These are phyloP conservation scores for Aspergillus awamori DNA, from an alignment of 2,329 filamentous ascomycete genomes.

Conservation along the genomic window DNA sequence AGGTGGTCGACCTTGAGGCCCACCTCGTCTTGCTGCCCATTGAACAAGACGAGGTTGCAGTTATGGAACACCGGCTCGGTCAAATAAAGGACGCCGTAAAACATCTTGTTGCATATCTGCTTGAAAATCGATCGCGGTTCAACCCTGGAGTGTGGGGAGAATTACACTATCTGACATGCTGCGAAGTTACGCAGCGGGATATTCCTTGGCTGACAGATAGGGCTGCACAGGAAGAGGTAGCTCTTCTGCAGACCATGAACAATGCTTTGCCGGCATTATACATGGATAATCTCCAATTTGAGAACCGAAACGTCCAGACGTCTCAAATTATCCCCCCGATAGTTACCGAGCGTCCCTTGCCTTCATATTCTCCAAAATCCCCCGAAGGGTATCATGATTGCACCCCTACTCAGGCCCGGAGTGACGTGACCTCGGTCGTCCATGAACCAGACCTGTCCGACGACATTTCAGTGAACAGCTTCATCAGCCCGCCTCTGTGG, in stretches of 20 bases:
- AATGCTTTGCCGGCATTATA: neutral
- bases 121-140: conserved; percentile 42
- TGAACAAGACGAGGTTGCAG: conserved; percentile 28
- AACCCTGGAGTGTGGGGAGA: conserved; percentile 35
- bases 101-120: conserved; percentile 35
- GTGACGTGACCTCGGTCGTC: too few relatives aligned
- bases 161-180: conserved; percentile 51
- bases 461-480: too few relatives aligned
- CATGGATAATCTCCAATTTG: neutral
- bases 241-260: neutral
- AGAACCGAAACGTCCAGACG: too few relatives aligned
- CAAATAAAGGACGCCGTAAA: conserved; percentile 41
- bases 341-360: too few relatives aligned
- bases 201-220: conserved; percentile 11
- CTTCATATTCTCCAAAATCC: too few relatives aligned
- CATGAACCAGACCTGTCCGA: too few relatives aligned
- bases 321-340: too few relatives aligned
- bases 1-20: conserved; percentile 29
- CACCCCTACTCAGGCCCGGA: too few relatives aligned
- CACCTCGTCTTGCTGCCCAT: conserved; percentile 31
- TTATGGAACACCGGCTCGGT: conserved; percentile 30
- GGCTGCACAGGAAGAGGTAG: neutral
- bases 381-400: too few relatives aligned
- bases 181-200: conserved; percentile 34
- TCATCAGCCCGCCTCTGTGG: too few relatives aligned